phyloP scores from a whole-genome alignment of 2,329 filamentous ascomycete species.

The Beauveria sp. region DNA sequence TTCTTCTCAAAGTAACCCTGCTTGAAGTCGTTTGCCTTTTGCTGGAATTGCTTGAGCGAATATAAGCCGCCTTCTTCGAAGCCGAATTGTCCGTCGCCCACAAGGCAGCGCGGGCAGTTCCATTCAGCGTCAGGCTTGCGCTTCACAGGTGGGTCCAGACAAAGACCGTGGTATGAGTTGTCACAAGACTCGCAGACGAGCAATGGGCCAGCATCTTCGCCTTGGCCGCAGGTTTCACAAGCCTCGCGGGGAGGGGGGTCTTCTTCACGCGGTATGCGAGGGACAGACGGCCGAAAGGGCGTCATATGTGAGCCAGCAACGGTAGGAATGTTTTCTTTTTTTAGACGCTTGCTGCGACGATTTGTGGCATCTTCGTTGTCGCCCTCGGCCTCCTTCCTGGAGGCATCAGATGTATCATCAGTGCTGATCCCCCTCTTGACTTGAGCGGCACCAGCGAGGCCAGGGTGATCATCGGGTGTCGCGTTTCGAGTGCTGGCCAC shows the following conservation, averaged over 20 bases:
- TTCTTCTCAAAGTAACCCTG: slow-evolving; percentile 86
- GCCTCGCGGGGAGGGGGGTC: slow-evolving; percentile 45
- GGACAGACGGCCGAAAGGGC: slow-evolving; percentile 75
- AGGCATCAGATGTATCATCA: slow-evolving; percentile 39
- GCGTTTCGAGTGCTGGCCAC: slow-evolving; percentile 55
- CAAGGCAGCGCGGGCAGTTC: slow-evolving; percentile 92
- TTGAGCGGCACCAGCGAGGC: slow-evolving; percentile 45
- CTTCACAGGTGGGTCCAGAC: slow-evolving; percentile 78
- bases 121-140: slow-evolving; percentile 77
- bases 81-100: slow-evolving; percentile 92
- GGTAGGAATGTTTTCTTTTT: slow-evolving; percentile 72
- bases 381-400: slow-evolving; percentile 38
- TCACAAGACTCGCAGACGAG: slow-evolving; percentile 89
- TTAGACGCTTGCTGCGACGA: slow-evolving; percentile 84
- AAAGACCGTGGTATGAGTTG: slow-evolving; percentile 75
- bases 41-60: slow-evolving; percentile 90
- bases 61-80: slow-evolving; percentile 97
- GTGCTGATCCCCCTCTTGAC: slow-evolving; percentile 72
- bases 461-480: slow-evolving; percentile 49
- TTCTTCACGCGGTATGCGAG: slow-evolving; percentile 53
- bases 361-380: slow-evolving; percentile 59
- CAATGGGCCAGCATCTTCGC: slow-evolving; percentile 62
- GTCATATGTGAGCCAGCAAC: slow-evolving; percentile 97
- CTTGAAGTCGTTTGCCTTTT: slow-evolving; percentile 93
- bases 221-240: slow-evolving; percentile 80